Conservation (phyloP, 345 rosid genomes). For the Hibiscus syriacus region DNA sequence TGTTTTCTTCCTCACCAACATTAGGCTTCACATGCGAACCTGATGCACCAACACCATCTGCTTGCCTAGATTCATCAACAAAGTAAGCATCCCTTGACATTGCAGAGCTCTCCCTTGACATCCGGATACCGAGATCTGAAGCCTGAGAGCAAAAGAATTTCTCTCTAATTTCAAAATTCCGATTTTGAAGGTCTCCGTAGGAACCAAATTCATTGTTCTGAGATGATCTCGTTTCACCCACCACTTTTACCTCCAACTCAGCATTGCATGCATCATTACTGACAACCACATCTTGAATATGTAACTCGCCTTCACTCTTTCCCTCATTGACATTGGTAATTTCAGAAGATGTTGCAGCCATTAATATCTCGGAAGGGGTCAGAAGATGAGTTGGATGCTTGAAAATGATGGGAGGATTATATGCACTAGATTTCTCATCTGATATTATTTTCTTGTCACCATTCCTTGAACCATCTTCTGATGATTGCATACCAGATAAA, state of each 20-base stretch:
- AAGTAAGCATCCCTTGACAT: neutral
- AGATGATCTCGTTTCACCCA: conserved; percentile 41
- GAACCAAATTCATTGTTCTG: conserved; percentile 39
- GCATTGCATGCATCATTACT: conserved; percentile 32
- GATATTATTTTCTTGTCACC: conserved; percentile 36
- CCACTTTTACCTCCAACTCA: conserved; percentile 61
- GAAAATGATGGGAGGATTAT: conserved; percentile 37
- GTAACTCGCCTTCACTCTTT: conserved; percentile 35
- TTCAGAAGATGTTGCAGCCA: conserved; percentile 54
- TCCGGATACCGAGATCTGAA: neutral
- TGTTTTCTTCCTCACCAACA: neutral
- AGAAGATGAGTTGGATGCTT: conserved; percentile 78
- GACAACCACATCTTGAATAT: conserved; percentile 40
- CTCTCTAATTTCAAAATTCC: neutral
- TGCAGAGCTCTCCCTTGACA: neutral
- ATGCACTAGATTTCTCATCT: conserved; percentile 38
- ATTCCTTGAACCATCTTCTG: conserved; percentile 35
- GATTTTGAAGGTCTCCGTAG: conserved; percentile 8
- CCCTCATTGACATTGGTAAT: conserved; percentile 29
- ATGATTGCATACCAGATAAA: conserved; percentile 28
- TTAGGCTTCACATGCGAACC: neutral
- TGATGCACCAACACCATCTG: neutral
- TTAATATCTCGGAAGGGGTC: conserved; percentile 74
- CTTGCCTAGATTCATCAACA: neutral
- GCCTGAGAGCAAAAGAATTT: neutral